phyloP scores from a whole-genome alignment of 2,329 filamentous ascomycete genomes.

The Monosporascus ibericus region DNA sequence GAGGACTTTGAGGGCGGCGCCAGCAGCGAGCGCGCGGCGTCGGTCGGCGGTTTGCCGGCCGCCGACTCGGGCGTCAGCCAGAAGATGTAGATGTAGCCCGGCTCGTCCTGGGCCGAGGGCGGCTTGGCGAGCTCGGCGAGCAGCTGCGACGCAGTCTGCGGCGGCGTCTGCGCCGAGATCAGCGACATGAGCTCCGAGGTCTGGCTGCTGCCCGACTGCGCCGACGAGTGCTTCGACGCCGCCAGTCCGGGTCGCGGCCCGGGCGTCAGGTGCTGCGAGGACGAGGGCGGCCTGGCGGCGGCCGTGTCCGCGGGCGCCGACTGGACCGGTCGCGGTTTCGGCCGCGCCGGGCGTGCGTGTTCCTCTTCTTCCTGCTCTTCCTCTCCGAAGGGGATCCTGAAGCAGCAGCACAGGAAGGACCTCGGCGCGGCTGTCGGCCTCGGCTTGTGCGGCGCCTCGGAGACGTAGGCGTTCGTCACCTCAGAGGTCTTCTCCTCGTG shows the following conservation, averaged over 20 bases:
- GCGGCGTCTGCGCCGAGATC: slow-evolving; percentile 62
- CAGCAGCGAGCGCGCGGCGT: slow-evolving; percentile 54
- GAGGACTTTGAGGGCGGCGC: slow-evolving; percentile 38
- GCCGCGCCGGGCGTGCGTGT: slow-evolving; percentile 33
- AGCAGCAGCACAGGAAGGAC: slow-evolving; percentile 45
- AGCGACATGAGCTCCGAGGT: slow-evolving; percentile 52
- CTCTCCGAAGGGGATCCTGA: slow-evolving; percentile 42
- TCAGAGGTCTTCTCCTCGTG: slow-evolving; percentile 10
- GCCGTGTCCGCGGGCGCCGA: slow-evolving; percentile 19
- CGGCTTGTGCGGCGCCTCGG: slow-evolving; percentile 15
- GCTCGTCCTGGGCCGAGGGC: slow-evolving; percentile 67
- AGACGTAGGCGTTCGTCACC: slow-evolving; percentile 2
- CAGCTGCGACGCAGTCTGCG: slow-evolving; percentile 63
- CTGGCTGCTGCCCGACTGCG: slow-evolving; percentile 23
- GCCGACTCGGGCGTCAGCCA: slow-evolving; percentile 74
- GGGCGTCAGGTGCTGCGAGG: slow-evolving; percentile 19
- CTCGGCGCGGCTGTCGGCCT: slow-evolving; percentile 24
- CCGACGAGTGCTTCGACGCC: slow-evolving; percentile 19
- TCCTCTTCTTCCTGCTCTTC: slow-evolving; percentile 24
- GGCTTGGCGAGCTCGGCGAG: slow-evolving; percentile 72
- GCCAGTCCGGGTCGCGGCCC: slow-evolving; percentile 21
- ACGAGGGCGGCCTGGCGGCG: slow-evolving; percentile 22
- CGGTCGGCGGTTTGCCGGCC: slow-evolving; percentile 47
- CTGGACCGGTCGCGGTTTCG: slow-evolving; percentile 42
- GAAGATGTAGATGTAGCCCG: slow-evolving; percentile 98